Conservation (phyloP, 2,329 filamentous ascomycete genomes). For the Sordariomycetes sp. region DNA sequence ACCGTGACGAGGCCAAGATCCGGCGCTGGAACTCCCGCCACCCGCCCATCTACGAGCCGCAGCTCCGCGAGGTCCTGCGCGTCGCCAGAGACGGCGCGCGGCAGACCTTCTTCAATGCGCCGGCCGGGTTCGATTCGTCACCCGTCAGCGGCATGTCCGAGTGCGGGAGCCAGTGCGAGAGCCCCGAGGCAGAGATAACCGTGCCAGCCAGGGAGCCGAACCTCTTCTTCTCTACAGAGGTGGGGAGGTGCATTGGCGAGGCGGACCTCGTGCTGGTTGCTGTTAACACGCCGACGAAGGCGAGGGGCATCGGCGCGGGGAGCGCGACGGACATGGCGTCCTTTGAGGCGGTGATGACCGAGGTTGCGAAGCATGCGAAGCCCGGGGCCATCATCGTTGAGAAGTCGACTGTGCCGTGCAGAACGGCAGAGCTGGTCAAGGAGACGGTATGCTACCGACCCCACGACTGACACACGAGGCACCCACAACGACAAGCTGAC, state of each 20-base stretch:
- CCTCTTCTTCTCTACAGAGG: slow-evolving; percentile 60
- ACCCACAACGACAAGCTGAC: too few species aligned
- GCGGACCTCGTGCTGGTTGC: slow-evolving; percentile 65
- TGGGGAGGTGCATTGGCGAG: slow-evolving; percentile 44
- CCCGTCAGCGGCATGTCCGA: too few species aligned
- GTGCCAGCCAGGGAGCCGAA: slow-evolving; percentile 38
- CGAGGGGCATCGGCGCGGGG: slow-evolving; percentile 53
- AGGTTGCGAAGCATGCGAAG: slow-evolving; percentile 53
- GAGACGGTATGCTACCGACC: too few species aligned
- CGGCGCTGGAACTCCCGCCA: slow-evolving; percentile 59
- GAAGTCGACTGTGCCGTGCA: slow-evolving; percentile 69
- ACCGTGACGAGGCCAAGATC: slow-evolving; percentile 52
- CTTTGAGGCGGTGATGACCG: slow-evolving; percentile 55
- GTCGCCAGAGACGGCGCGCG: slow-evolving; percentile 46
- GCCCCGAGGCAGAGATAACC: too few species aligned
- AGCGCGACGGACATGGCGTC: slow-evolving; percentile 56
- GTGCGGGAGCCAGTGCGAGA: too few species aligned
- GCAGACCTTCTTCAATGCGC: slow-evolving; percentile 7
- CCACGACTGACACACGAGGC: too few species aligned
- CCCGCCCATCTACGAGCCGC: slow-evolving; percentile 66
- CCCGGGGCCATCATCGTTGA: slow-evolving; percentile 64
- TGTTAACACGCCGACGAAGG: slow-evolving; percentile 72
- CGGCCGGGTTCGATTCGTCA: too few species aligned
- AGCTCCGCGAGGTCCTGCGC: slow-evolving; percentile 53
- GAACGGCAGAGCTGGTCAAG: too few species aligned